These are phyloP conservation scores for Yamadazyma aaseri DNA, from an alignment of 1,139 yeast genomes.

Conservation along the genomic window DNA sequence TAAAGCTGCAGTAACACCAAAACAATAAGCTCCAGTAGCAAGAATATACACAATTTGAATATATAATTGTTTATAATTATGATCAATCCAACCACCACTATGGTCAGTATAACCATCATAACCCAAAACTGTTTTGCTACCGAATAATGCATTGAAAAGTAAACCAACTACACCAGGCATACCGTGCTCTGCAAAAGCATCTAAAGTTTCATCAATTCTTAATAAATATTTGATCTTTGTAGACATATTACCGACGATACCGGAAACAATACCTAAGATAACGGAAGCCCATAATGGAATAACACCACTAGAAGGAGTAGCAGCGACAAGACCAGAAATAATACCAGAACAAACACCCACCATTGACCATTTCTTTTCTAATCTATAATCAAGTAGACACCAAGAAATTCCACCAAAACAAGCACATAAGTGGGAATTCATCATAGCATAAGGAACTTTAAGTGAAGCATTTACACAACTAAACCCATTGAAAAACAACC, in stretches of 20 bases:
- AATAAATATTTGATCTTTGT: constrained; percentile 83
- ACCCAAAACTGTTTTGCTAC: constrained; percentile 83
- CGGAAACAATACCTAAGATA: constrained; percentile 77
- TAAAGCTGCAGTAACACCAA: constrained; percentile 72
- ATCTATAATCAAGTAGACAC: constrained; percentile 85
- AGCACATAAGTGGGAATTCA: constrained; percentile 89
- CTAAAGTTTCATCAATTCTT: constrained; percentile 87
- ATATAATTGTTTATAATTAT: constrained; percentile 88
- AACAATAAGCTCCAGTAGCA: constrained; percentile 76
- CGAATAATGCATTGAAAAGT: constrained; percentile 83
- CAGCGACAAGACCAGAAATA: constrained; percentile 93
- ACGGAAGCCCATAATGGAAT: constrained; percentile 93
- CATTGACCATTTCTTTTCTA: constrained; percentile 89
- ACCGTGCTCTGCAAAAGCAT: constrained; percentile 97
- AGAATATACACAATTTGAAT: constrained; percentile 81
- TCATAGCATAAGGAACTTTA: constrained; percentile 76
- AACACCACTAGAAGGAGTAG: constrained; percentile 91
- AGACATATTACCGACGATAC: constrained; percentile 83
- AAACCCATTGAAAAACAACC: constrained; percentile 89
- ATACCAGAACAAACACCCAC: constrained; percentile 95
- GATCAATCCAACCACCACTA: constrained; percentile 89
- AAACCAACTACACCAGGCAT: constrained; percentile 91
- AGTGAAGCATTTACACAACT: constrained; percentile 66
- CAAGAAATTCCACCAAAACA: constrained; percentile 90
- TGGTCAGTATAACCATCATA: constrained; percentile 82